Percentiles rank a stretch among this genome's conserved stretches.
Evolutionary conservation across 2,329 filamentous ascomycete genomes (phyloP).

Genomic region (Alternaria rosae): DNA sequence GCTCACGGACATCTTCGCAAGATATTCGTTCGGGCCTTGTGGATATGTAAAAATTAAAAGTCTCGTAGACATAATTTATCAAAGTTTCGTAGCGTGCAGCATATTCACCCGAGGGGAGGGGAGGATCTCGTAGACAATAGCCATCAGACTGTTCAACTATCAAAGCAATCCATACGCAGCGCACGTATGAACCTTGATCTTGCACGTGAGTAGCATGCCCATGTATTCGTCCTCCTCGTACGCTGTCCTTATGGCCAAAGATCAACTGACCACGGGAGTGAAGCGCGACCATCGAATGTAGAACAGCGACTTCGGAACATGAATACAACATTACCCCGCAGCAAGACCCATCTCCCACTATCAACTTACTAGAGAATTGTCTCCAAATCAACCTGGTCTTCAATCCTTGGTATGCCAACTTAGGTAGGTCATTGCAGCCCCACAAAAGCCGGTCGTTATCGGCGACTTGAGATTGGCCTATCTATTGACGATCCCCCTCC

Average conservation of each 20-base stretch:
- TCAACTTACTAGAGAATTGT: not conserved
- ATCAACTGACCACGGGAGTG: no score
- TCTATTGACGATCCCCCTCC: not conserved
- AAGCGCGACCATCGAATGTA: not conserved
- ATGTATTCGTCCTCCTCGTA: not conserved
- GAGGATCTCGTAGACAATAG: no score
- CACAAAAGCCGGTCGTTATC: conserved; percentile 14
- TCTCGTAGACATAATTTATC: not conserved
- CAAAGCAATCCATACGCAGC: not conserved
- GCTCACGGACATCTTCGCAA: not conserved
- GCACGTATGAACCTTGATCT: not conserved
- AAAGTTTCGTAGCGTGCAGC: not conserved
- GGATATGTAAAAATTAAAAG: not conserved
- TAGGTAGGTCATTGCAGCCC: conserved; percentile 2
- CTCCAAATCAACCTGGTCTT: not conserved
- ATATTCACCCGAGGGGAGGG: not conserved
- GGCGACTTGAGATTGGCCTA: conserved; percentile 9
- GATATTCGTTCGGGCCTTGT: not conserved
- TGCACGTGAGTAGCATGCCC: not conserved
- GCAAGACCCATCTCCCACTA: not conserved
- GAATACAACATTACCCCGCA: not conserved
- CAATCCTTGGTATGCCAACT: not conserved
- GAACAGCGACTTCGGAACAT: not conserved
- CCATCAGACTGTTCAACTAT: not conserved
- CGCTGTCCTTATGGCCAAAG: not conserved